phyloP scores from a whole-genome alignment of 768 basidiomycete genomes.

The Auricularia sp. region DNA sequence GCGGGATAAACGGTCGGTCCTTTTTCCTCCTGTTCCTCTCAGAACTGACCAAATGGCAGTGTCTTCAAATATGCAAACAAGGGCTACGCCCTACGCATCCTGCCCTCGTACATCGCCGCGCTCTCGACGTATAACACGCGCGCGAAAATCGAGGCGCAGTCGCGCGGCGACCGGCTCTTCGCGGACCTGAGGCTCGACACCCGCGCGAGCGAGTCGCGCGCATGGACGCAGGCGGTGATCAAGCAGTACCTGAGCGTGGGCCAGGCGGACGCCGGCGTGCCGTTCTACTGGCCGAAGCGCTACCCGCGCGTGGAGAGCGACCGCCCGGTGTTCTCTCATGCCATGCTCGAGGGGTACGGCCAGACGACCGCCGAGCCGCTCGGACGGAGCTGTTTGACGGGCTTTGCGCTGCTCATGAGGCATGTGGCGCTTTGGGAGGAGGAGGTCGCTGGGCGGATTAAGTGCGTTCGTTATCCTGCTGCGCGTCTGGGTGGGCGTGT shows the following conservation, averaged over 20 bases:
- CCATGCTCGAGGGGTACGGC: slow-evolving; percentile 2
- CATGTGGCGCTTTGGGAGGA: slow-evolving; percentile 12
- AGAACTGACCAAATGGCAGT: neutral
- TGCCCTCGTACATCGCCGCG: slow-evolving; percentile 8
- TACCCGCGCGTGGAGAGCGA: neutral
- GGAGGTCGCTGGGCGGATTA: slow-evolving; percentile 4
- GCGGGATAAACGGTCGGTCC: slow-evolving; percentile 8
- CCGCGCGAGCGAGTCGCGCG: slow-evolving; percentile 2
- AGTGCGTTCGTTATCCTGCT: neutral
- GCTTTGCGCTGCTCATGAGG: slow-evolving; percentile 9
- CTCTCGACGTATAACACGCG: neutral
- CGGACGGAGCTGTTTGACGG: slow-evolving; percentile 7
- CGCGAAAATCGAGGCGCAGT: neutral
- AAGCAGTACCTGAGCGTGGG: neutral
- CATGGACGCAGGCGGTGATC: neutral
- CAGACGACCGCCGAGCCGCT: slow-evolving; percentile 5
- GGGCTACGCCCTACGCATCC: slow-evolving; percentile 11
- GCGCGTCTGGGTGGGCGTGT: neutral
- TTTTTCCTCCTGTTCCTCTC: neutral
- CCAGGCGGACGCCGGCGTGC: neutral
- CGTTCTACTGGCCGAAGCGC: neutral
- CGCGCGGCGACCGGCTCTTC: neutral
- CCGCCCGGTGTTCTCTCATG: slow-evolving; percentile 4
- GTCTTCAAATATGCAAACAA: slow-evolving; percentile 13
- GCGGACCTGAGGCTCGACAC: neutral